Conservation (phyloP, 2,329 filamentous ascomycete genomes). For the Verticillium dahliae region DNA sequence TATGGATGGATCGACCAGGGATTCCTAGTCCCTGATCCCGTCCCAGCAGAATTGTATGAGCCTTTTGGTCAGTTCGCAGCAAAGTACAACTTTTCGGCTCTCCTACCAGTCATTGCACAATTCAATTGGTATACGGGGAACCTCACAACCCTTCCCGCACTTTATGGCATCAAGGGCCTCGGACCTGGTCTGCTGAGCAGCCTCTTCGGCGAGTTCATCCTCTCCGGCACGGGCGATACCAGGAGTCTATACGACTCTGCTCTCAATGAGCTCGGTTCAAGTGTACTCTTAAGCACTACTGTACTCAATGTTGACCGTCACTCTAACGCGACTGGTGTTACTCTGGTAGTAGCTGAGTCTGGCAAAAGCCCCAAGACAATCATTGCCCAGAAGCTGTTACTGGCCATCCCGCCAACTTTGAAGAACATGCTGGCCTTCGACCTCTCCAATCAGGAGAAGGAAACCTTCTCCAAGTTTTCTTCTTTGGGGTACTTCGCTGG, state of each 20-base stretch:
- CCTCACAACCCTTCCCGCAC: constrained; percentile 24
- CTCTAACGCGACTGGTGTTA: constrained; percentile 15
- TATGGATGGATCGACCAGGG: constrained; percentile 15
- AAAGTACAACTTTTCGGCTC: constrained; percentile 30
- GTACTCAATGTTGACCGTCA: constrained; percentile 14
- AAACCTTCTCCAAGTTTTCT: constrained; percentile 26
- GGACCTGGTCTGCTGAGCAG: constrained; percentile 12
- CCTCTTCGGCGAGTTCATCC: constrained; percentile 14
- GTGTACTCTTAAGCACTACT: constrained; percentile 18
- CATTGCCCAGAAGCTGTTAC: constrained; percentile 19
- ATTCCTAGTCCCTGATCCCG: constrained; percentile 30
- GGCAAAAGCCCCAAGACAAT: constrained; percentile 3
- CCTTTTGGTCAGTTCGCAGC: constrained; percentile 33
- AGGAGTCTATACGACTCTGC: constrained; percentile 20
- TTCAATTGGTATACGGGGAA: constrained; percentile 32
- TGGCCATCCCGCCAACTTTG: constrained; percentile 26
- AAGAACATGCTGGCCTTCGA: constrained; percentile 23
- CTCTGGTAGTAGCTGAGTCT: constrained; percentile 11
- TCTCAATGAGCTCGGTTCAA: constrained; percentile 16
- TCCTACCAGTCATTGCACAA: constrained; percentile 23
- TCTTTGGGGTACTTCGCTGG: constrained; percentile 23
- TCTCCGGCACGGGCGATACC: constrained; percentile 13
- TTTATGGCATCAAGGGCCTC: constrained; percentile 32
- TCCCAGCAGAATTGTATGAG: constrained; percentile 35
- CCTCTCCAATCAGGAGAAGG: constrained; percentile 20